phyloP scores from a whole-genome alignment of 169 alveolate species.

The Eimeria falciformis region DNA sequence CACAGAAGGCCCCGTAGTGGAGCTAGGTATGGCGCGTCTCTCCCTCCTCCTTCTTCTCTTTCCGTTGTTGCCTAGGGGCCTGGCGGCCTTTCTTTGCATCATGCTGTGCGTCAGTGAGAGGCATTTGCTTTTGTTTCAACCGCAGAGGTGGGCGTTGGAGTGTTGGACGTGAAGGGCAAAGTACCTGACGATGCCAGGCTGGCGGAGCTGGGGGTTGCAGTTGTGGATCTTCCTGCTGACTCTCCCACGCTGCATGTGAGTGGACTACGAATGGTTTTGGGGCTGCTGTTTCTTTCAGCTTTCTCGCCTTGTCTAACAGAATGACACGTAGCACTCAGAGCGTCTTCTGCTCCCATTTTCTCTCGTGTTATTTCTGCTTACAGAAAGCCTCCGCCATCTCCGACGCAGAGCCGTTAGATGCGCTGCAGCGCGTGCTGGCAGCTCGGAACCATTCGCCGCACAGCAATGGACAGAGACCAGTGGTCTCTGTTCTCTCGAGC shows the following conservation, averaged over 20 bases:
- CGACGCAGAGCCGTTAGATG: neutral
- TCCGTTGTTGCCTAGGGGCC: neutral
- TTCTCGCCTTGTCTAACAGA: neutral
- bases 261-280: neutral
- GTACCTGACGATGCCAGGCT: constrained; percentile 8
- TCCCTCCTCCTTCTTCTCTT: neutral
- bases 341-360: neutral
- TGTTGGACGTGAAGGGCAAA: constrained; percentile 33
- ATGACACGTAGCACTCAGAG: neutral
- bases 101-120: neutral
- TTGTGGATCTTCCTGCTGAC: constrained; percentile 15
- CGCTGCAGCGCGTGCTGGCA: constrained; percentile 43
- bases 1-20: constrained; percentile 32
- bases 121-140: neutral
- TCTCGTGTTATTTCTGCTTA: neutral
- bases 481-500: constrained; percentile 33
- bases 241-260: neutral
- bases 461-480: constrained; percentile 21
- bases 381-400: neutral
- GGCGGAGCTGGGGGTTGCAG: neutral
- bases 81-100: neutral
- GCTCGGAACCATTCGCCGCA: constrained; percentile 8
- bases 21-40: neutral
- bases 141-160: constrained; percentile 42
- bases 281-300: neutral